A percentile compares a stretch with the other conserved stretches of the same genome.
Evolutionary conservation across 345 rosid genomes (phyloP).

Genomic region (Aurinia saxatilis): DNA sequence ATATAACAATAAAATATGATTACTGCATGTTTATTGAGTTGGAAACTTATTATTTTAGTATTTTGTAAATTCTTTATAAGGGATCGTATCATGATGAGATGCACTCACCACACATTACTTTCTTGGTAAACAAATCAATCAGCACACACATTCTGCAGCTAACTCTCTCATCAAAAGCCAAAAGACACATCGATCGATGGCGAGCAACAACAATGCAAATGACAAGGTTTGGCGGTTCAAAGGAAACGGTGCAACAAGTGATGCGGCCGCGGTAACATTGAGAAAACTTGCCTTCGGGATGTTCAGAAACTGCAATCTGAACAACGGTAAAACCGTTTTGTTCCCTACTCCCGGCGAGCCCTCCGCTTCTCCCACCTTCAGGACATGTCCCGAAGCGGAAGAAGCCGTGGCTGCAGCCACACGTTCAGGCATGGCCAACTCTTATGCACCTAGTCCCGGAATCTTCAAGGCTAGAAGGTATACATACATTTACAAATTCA

Average conservation of each 20-base stretch:
- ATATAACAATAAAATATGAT: neutral
- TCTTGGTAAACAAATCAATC: no score
- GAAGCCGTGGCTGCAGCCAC: conserved; percentile 43
- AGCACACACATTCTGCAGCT: no score
- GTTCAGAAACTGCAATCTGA: conserved; percentile 24
- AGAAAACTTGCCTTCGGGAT: conserved; percentile 31
- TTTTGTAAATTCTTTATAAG: neutral
- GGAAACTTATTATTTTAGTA: neutral
- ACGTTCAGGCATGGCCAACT: conserved; percentile 40
- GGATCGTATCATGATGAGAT: neutral
- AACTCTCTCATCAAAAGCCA: neutral
- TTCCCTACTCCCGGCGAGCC: conserved; percentile 59
- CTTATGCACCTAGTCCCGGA: conserved; percentile 38
- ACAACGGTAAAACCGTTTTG: conserved; percentile 27
- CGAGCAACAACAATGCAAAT: neutral
- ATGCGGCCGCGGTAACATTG: conserved; percentile 20
- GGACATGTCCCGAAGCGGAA: conserved; percentile 37
- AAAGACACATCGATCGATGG: neutral
- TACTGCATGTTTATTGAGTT: neutral
- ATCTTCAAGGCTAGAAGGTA: conserved; percentile 50
- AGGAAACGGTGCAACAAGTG: conserved; percentile 16
- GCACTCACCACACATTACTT: neutral
- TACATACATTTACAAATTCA: neutral
- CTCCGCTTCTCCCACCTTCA: conserved; percentile 38
- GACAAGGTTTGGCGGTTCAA: conserved; percentile 15